These are phyloP conservation scores for Pholiota molesta DNA, from an alignment of 768 basidiomycete genomes.

Conservation along the genomic window DNA sequence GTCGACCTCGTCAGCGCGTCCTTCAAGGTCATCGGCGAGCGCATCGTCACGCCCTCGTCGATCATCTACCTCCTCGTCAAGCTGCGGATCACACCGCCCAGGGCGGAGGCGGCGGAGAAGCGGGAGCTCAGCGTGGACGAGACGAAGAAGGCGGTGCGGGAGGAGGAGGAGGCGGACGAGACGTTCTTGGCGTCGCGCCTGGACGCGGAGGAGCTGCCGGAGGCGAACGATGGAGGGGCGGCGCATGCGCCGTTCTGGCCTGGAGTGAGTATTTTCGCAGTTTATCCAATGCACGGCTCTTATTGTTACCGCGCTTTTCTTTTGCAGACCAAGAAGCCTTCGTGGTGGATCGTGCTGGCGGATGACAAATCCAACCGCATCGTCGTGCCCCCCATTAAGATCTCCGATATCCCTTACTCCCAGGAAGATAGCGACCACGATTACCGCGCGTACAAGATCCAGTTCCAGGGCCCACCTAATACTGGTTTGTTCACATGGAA, in stretches of 20 bases:
- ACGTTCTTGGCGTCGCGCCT: constrained; percentile 66
- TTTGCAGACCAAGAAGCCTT: constrained; percentile 78
- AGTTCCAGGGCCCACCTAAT: constrained; percentile 92
- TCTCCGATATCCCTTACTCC: constrained; percentile 78
- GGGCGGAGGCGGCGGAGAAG: constrained; percentile 30
- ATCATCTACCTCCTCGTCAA: constrained; percentile 89
- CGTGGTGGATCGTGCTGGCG: constrained; percentile 91
- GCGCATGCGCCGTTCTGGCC: constrained; percentile 98
- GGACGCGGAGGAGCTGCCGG: constrained; percentile 61
- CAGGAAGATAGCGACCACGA: constrained; percentile 50
- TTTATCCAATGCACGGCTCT: not conserved
- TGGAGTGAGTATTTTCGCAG: constrained; percentile 50
- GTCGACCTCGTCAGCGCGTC: constrained; percentile 79
- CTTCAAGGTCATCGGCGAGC: constrained; percentile 95
- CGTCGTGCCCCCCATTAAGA: constrained; percentile 84
- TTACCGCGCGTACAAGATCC: constrained; percentile 85
- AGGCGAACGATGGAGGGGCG: constrained; percentile 47
- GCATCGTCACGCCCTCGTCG: constrained; percentile 81
- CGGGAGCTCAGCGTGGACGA: constrained; percentile 50
- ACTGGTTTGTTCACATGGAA: constrained; percentile 90
- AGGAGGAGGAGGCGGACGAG: constrained; percentile 66
- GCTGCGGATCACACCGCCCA: constrained; percentile 69
- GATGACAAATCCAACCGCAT: constrained; percentile 85
- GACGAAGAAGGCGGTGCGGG: constrained; percentile 46
- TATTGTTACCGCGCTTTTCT: constrained; percentile 3